Evolutionary conservation across 495 filamentous ascomycete genomes (phyloP).

Genomic region (Neurospora pannonica): DNA sequence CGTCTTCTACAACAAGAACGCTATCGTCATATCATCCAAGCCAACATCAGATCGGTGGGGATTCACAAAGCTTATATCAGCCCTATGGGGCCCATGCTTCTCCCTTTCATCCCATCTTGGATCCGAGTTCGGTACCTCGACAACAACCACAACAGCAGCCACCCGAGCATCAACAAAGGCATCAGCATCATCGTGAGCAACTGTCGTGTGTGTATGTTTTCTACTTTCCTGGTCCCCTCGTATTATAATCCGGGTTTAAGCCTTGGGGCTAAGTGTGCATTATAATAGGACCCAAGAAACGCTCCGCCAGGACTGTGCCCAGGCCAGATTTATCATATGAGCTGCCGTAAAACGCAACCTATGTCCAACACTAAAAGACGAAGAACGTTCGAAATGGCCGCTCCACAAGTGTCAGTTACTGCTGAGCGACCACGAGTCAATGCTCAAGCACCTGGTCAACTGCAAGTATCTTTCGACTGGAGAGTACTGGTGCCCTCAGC

Average conservation of each 20-base stretch:
- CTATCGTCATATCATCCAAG: background rate
- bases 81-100: background rate
- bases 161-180: background rate
- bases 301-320: slow-evolving; percentile 33
- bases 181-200: background rate
- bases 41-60: background rate
- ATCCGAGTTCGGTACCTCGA: background rate
- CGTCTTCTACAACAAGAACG: background rate
- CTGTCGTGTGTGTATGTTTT: slow-evolving; percentile 27
- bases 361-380: slow-evolving; percentile 9
- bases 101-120: slow-evolving; percentile 3
- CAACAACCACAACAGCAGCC: background rate
- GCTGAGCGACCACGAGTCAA: slow-evolving; percentile 34
- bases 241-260: background rate
- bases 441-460: slow-evolving; percentile 35
- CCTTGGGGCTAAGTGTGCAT: slow-evolving; percentile 15
- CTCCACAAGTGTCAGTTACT: slow-evolving; percentile 30
- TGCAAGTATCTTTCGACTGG: slow-evolving; percentile 33
- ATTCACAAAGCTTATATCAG: background rate
- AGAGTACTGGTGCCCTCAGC: slow-evolving; percentile 40
- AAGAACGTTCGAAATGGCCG: slow-evolving; percentile 35
- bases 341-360: slow-evolving; percentile 42
- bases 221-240: background rate
- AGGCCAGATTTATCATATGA: slow-evolving; percentile 41
- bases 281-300: slow-evolving; percentile 33